A percentile compares a stretch with the other conserved stretches of the same genome.
Evolutionary conservation across 2,329 filamentous ascomycete genomes (phyloP).

Genomic region (Blumeria hordei): DNA sequence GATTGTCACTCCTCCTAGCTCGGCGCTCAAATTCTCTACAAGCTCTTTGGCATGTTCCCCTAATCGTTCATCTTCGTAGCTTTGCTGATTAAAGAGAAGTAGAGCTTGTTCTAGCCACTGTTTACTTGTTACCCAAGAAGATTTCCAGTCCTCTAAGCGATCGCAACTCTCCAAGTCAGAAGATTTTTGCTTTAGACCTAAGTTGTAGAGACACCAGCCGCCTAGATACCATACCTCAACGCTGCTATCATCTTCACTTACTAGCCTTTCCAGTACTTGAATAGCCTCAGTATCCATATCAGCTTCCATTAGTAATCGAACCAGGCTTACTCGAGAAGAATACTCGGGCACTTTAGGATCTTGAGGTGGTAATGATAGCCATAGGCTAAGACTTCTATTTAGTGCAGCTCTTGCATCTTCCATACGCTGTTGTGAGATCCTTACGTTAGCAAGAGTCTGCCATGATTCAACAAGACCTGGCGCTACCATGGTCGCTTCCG

Average conservation of each 20-base stretch:
- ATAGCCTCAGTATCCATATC: conserved; percentile 68
- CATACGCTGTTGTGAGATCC: conserved; percentile 61
- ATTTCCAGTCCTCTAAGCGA: conserved; percentile 20
- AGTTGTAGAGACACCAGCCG: conserved; percentile 72
- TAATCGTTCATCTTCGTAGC: conserved; percentile 67
- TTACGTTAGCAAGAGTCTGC: conserved; percentile 81
- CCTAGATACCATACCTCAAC: conserved; percentile 95
- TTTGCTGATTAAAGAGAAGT: conserved; percentile 49
- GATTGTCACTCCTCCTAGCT: conserved; percentile 36
- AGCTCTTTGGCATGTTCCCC: conserved; percentile 54
- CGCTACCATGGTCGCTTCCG: conserved; percentile 68
- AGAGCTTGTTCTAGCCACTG: conserved; percentile 67
- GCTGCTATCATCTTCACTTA: conserved; percentile 76
- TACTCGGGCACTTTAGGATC: conserved; percentile 63
- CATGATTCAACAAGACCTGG: conserved; percentile 70
- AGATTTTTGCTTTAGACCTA: conserved; percentile 42
- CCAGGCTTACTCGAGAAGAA: conserved; percentile 58
- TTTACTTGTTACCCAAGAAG: conserved; percentile 47
- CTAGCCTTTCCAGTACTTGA: conserved; percentile 59
- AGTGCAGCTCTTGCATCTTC: conserved; percentile 67
- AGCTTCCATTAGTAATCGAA: conserved; percentile 72
- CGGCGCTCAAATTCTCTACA: conserved; percentile 34
- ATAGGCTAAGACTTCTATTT: conserved; percentile 53
- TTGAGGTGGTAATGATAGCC: conserved; percentile 53
- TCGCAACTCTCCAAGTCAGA: conserved; percentile 15